Percentiles rank a stretch among this genome's conserved stretches.
Evolutionary conservation across 2,329 filamentous ascomycete genomes (phyloP).

Genomic region (Madurella mycetomatis): DNA sequence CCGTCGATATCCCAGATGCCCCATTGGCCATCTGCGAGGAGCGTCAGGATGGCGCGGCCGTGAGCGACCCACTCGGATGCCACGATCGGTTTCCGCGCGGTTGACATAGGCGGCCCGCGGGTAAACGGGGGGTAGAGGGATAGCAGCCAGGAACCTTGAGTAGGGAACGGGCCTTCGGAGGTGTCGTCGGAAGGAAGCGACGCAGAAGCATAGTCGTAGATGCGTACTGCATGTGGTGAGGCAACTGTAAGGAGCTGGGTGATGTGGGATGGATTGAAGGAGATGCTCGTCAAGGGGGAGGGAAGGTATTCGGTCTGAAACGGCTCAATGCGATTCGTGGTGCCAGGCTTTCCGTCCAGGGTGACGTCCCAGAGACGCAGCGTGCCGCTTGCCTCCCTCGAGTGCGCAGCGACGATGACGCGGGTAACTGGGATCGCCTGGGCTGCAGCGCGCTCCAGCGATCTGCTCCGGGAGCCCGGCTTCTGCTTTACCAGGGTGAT

Average conservation of each 20-base stretch:
- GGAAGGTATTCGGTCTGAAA: constrained; percentile 60
- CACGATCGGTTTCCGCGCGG: constrained; percentile 53
- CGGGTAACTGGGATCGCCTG: constrained; percentile 31
- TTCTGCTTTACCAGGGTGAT: constrained; percentile 48
- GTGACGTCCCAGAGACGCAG: constrained; percentile 56
- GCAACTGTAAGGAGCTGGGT: constrained; percentile 57
- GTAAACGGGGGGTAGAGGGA: constrained; percentile 57
- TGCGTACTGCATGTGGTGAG: constrained; percentile 51
- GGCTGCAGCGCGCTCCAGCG: constrained; percentile 35
- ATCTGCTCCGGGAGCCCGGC: constrained; percentile 31
- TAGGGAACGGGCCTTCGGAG: constrained; percentile 47
- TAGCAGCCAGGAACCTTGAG: constrained; percentile 60
- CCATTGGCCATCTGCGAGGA: constrained; percentile 63
- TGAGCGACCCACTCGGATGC: constrained; percentile 59
- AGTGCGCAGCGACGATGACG: constrained; percentile 57
- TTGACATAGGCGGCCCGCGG: constrained; percentile 40
- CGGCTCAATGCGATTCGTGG: constrained; percentile 38
- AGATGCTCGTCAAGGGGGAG: constrained; percentile 49
- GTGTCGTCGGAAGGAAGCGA: constrained; percentile 50
- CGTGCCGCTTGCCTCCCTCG: constrained; percentile 54
- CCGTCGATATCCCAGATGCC: constrained; percentile 64
- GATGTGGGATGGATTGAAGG: constrained; percentile 57
- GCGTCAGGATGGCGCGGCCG: constrained; percentile 54
- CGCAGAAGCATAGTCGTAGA: constrained; percentile 57
- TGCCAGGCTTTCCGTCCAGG: constrained; percentile 39